Evolutionary conservation across 2,329 filamentous ascomycete genomes (phyloP).

Genomic region (Phialemonium atrogriseum): DNA sequence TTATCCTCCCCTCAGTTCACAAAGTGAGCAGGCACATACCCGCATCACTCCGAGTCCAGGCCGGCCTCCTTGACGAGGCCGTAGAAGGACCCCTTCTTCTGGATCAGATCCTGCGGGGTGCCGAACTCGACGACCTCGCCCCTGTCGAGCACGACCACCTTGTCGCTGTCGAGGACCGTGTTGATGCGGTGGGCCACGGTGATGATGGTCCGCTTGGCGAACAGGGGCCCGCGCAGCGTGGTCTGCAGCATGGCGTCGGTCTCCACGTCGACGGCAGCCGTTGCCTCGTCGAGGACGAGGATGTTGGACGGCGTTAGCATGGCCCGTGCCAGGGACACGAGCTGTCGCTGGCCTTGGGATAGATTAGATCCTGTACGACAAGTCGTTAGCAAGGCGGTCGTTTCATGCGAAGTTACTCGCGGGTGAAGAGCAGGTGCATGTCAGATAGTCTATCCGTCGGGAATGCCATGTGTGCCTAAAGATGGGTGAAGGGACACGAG

Average conservation of each 20-base stretch:
- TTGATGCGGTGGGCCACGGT: constrained; percentile 98
- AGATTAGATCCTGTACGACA: constrained; percentile 70
- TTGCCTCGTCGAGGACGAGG: constrained; percentile 93
- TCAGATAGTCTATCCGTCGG: background rate
- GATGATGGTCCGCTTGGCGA: constrained; percentile 91
- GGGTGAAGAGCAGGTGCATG: background rate
- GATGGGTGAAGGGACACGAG: no score
- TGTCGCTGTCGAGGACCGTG: constrained; percentile 83
- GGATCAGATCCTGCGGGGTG: constrained; percentile 69
- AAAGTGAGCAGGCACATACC: no score
- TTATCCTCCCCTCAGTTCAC: background rate
- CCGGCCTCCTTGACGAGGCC: constrained; percentile 88
- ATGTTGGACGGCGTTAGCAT: constrained; percentile 95
- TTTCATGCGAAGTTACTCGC: constrained; percentile 6
- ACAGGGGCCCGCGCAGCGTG: constrained; percentile 57
- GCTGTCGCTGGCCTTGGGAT: constrained; percentile 88
- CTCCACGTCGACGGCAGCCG: constrained; percentile 64
- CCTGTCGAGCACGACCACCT: constrained; percentile 87
- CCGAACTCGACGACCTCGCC: constrained; percentile 91
- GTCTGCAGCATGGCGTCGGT: constrained; percentile 59
- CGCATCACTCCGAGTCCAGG: no score
- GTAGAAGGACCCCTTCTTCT: constrained; percentile 72
- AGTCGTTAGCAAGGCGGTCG: constrained; percentile 14
- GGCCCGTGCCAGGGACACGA: constrained; percentile 87
- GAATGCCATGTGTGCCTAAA: no score